Evolutionary conservation across 1,139 yeast genomes (phyloP), one percentile per base, ranked within the genome.

Genomic region (Saccharomyces pastorianus): DNA sequence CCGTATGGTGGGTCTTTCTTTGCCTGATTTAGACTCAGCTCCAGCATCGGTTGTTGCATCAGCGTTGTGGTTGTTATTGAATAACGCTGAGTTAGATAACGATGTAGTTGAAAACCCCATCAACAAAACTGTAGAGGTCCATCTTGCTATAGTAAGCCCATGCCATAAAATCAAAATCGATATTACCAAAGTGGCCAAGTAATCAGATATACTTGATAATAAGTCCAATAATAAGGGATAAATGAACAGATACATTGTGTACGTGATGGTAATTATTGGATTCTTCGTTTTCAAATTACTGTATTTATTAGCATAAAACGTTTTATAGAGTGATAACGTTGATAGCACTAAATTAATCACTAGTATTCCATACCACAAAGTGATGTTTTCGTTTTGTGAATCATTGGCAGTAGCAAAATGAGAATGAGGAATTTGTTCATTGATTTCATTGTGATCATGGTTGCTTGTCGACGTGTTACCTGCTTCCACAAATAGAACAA

Each of bases 371-470:
- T 64, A 57, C 59, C 69, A 58, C 32, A 74, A 69, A 51, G 76
- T 77, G n/a, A 58, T 38, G 23, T 17, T 41, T 32, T 50, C 53
- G 25, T 38, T 38, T 11, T 38, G 44, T 17, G 44, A 38, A 38
- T 38, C 44, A 14, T 27, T 46, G 13, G 51, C 8, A n/a, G 48
- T 51, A 13, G 73, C 73, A 63, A 82, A 85, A 64, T 82, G 87
- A 2, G 80, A 76, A 62, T 81, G 86, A 56, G 81, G 84, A 5
- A 82, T 78, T n/a, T 60, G 59, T 60, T 61, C 29, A 17, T 25
- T 46, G 11, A 56, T 55, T 31, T 67, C 69, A n/a, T 64, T 63
- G 14, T 69, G 66, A 26, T 58, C 29, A 14, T 51, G 47, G 17
- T 20, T 23, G 13, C 26, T 55, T n/a, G 58, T 55, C 25, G 13